Base-by-base conservation (phyloP, 345 rosid species). In the Syzygium oleosum region DNA sequence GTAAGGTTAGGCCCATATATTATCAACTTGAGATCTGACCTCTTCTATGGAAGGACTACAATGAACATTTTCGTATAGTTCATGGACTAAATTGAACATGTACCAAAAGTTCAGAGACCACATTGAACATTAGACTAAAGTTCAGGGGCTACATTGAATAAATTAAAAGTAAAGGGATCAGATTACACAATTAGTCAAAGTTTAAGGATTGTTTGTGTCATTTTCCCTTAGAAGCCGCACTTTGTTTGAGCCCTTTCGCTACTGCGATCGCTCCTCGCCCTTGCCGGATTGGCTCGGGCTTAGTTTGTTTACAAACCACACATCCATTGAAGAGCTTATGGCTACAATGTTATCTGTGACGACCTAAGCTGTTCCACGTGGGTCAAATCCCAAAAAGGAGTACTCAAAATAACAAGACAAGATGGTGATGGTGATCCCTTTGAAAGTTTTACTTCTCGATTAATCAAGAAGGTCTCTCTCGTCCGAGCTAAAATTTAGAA, bases 321-420 rank as follows among this genome's bases (percentile, higher is more conserved):
- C 0, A 2, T n/a, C 16, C 38, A 63, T 16, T 2, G 7, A 7
- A 29, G 77, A 3, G 21, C 3, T 29, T 38, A 1, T 3, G 11
- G 11, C 77, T 58, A 17, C 13, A 3, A 27, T 59, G 2, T 63
- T 29, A 7, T 63, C 7, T 29, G 41, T 2, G 7, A 63, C 0
- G 2, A 29, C 1, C 17, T 14, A 21, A 29, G 11, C 21, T 63
- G 15, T 63, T 14, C 5, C 5, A 5, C 6, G 13, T 12, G 17
- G 29, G 68, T 27, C 17, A 14, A 14, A 27, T 14, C 9, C 6
- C 1, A 4, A 29, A 63, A 63, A n/a, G 29, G 68, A 63, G 21
- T 16, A 65, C 41, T 65, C 41, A 65, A 12, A 27, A 27, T 59
- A 59, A 59, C 8, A 59, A 29, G 0, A 27, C 5, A 63, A 63